Evolutionary conservation across 2,329 filamentous ascomycete species (phyloP).

Genomic region (Alternaria solani): DNA sequence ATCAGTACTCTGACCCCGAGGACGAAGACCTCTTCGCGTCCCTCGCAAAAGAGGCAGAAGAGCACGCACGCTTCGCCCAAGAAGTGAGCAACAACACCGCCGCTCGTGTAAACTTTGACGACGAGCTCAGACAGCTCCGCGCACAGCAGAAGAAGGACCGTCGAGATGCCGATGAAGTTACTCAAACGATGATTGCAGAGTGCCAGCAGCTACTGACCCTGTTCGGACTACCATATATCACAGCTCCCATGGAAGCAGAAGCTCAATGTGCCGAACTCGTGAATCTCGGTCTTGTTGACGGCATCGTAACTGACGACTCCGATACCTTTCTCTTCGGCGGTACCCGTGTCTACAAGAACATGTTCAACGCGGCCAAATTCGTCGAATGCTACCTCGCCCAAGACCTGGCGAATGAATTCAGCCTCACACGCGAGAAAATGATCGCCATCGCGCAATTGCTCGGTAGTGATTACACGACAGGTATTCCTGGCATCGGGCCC

Average conservation of each 20-base stretch:
- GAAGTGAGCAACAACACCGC: conserved; percentile 80
- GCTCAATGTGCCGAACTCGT: conserved; percentile 96
- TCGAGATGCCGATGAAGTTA: conserved; percentile 95
- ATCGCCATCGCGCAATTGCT: conserved; percentile 91
- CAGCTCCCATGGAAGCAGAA: conserved; percentile 98
- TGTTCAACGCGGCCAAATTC: conserved; percentile 98
- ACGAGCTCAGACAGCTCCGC: conserved; percentile 84
- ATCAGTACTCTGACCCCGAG: conserved; percentile 77
- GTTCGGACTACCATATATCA: conserved; percentile 96
- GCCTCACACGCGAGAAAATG: conserved; percentile 83
- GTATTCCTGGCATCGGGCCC: conserved; percentile 86
- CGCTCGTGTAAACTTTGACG: conserved; percentile 78
- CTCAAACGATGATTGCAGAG: conserved; percentile 93
- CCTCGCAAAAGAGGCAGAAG: conserved; percentile 88
- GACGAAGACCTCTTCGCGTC: conserved; percentile 89
- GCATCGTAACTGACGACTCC: conserved; percentile 96
- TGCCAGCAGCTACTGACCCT: conserved; percentile 89
- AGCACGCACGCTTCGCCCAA: conserved; percentile 91
- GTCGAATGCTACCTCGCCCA: conserved; percentile 91
- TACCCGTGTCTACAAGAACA: conserved; percentile 97
- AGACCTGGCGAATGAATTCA: conserved; percentile 89
- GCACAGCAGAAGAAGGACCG: conserved; percentile 97
- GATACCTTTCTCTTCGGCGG: conserved; percentile 98
- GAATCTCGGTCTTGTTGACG: conserved; percentile 84
- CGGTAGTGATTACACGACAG: conserved; percentile 94